phyloP scores from a whole-genome alignment of 345 rosid genomes.

The Rhodomyrtus tomentosa region DNA sequence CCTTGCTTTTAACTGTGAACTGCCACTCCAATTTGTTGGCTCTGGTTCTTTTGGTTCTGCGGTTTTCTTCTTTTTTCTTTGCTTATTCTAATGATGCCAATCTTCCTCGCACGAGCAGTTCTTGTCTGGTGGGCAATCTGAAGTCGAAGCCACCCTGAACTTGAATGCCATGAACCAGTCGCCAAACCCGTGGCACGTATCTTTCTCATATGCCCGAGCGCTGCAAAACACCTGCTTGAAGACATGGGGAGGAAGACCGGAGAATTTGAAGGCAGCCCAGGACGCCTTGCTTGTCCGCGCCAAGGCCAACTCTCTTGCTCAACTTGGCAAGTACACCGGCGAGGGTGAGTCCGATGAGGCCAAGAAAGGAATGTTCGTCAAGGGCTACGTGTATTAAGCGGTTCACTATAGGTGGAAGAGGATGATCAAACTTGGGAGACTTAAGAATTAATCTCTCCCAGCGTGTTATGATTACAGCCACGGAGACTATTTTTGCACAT shows the following conservation, averaged over 20 bases:
- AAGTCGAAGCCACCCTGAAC: constrained; percentile 10
- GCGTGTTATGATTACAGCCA: background rate
- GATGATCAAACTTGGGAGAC: background rate
- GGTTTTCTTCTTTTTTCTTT: background rate
- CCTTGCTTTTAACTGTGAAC: background rate
- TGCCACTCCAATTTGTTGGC: background rate
- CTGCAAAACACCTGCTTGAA: constrained; percentile 12
- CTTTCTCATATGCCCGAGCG: constrained; percentile 11
- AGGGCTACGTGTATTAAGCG: constrained; percentile 7
- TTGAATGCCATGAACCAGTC: constrained; percentile 11
- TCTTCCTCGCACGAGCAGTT: background rate
- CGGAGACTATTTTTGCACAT: background rate
- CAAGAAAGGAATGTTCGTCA: constrained; percentile 10
- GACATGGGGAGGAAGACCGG: constrained; percentile 10
- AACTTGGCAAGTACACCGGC: constrained; percentile 11
- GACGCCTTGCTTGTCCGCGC: constrained; percentile 2
- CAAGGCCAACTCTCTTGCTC: constrained; percentile 11
- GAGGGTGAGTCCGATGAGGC: constrained; percentile 12
- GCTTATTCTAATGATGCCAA: background rate
- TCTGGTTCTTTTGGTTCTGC: background rate
- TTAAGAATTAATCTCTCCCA: background rate
- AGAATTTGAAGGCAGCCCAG: constrained; percentile 7
- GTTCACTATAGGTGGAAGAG: background rate
- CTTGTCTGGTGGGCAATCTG: constrained; percentile 15
- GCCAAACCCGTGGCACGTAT: constrained; percentile 9